Evolutionary conservation across 2,329 filamentous ascomycete genomes (phyloP).

Genomic region (Cadophora sp.): DNA sequence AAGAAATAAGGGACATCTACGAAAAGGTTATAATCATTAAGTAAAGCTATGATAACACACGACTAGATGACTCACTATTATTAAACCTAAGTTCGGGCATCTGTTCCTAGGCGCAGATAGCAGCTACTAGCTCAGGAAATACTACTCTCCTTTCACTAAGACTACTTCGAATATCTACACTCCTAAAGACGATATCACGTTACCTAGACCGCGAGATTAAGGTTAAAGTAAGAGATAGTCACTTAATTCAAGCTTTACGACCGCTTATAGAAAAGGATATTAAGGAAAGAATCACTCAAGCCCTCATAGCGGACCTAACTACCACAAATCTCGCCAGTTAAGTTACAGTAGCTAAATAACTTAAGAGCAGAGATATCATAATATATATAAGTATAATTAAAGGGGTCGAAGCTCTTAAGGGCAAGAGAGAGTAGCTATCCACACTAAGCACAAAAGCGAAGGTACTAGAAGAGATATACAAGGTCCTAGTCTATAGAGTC

Average conservation of each 20-base stretch:
- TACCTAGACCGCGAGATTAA: background rate
- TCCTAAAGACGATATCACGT: background rate
- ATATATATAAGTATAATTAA: background rate
- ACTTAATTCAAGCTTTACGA: background rate
- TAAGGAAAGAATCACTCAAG: background rate
- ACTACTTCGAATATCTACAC: background rate
- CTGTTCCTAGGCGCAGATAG: background rate
- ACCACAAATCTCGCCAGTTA: background rate
- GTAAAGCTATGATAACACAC: background rate
- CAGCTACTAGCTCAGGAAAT: background rate
- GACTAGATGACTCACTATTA: background rate
- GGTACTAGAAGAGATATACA: background rate
- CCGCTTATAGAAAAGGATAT: background rate
- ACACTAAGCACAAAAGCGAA: background rate
- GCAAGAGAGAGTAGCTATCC: background rate
- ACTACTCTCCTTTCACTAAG: background rate
- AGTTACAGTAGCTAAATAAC: background rate
- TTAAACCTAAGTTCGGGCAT: background rate
- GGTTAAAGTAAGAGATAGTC: background rate
- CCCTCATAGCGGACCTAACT: background rate
- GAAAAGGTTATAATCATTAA: background rate
- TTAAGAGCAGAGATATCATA: background rate
- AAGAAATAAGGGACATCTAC: background rate
- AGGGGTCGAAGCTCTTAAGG: background rate
- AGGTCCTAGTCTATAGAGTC: background rate